phyloP scores from a whole-genome alignment of 129 eudicot species.

The Saussurea involucrata region DNA sequence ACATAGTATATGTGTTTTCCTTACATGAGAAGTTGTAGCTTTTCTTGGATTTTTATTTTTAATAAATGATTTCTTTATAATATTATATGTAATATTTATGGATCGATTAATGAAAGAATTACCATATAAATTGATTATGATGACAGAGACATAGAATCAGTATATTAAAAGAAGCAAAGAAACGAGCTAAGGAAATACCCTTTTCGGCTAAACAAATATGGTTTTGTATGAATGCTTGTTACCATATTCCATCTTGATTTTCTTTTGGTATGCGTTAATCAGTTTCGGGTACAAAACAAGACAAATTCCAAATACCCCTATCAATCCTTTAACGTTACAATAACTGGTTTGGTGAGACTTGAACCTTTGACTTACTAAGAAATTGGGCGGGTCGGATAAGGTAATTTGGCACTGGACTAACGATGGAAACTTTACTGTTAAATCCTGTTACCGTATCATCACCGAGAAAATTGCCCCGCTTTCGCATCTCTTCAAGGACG shows the following conservation, averaged over 20 bases:
- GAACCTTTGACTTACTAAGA: too few relatives aligned
- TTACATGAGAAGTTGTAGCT: conserved; percentile 66
- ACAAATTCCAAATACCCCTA: background rate
- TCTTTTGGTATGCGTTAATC: conserved; percentile 11
- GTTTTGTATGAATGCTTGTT: background rate
- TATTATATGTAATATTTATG: background rate
- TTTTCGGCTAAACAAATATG: background rate
- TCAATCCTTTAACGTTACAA: background rate
- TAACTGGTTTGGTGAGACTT: too few relatives aligned
- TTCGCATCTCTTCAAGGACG: too few relatives aligned
- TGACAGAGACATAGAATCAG: background rate
- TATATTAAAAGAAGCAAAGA: background rate
- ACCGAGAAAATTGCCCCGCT: too few relatives aligned
- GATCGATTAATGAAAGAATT: background rate
- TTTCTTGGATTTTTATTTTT: conserved; percentile 27
- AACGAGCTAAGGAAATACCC: background rate
- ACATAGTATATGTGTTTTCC: conserved; percentile 52
- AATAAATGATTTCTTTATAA: background rate
- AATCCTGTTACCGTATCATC: too few relatives aligned
- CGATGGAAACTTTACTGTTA: too few relatives aligned
- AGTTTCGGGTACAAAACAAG: background rate
- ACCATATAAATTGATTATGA: background rate
- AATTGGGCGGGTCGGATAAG: too few relatives aligned
- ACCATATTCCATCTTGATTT: background rate
- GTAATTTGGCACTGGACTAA: too few relatives aligned